Base-by-base conservation (phyloP, 1,284 basidiomycete species). In the Ustilago tritici region DNA sequence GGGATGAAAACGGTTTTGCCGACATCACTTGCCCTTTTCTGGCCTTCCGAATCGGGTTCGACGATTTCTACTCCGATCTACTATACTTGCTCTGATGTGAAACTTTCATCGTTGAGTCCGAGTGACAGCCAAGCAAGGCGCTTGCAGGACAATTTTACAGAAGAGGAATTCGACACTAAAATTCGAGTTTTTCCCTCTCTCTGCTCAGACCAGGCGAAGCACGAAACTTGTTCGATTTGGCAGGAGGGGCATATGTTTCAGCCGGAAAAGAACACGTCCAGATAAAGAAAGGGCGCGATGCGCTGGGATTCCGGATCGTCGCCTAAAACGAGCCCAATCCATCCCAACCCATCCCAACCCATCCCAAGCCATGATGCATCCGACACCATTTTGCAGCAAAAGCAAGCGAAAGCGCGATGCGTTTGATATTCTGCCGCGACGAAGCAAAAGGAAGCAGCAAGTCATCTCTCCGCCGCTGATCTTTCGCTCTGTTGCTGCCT, bases 31-130 rank as follows among this genome's bases (percentile, higher is more conserved):
- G 28, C 14, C 17, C 15, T 49, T 19, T 49, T 49, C n/a, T 49
- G 8, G n/a, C 46, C 46, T 28, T 28, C 15, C 41, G 5, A 15
- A 19, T 28, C 23, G 23, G 23, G 23, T 46, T 52, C 28, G 47
- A 52, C 54, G 12, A 56, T 56, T 56, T 56, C 35, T 56, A 38
- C 54, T 56, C 54, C 54, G 54, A 52, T n/a, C 28, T 47, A 28
- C 23, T 28, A 28, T 19, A 10, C 34, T 54, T 36, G 1, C 8
- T 54, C 7, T 54, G 52, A 54, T 34, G 52, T 36, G 52, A 54
- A 54, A 54, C 52, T 35, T 35, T 54, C n/a, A 14, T 12, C 32
- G 17, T 32, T 14, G 3, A 12, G 28, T 28, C 32, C 6, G 17
- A 52, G 32, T 38, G 52, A 35, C 32, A 35, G 34, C 35, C 52